These are phyloP conservation scores for Crithidia acanthocephali DNA, from an alignment of 208 protist species.

Conservation along the genomic window DNA sequence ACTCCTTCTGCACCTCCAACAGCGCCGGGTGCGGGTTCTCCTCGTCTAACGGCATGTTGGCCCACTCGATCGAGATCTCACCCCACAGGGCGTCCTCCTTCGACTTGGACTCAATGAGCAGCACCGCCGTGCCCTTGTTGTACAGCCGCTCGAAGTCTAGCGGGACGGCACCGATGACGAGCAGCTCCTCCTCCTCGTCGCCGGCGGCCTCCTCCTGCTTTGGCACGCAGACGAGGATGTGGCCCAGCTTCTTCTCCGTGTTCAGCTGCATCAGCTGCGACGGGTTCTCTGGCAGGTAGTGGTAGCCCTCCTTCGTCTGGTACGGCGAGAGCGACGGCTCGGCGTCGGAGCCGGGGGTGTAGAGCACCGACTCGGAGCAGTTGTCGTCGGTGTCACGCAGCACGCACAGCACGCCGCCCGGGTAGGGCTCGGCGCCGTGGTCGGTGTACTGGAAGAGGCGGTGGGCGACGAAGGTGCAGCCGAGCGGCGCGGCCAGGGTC, in stretches of 20 bases:
- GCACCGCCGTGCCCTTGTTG: constrained; percentile 76
- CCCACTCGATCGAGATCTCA: constrained; percentile 87
- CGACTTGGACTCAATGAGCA: constrained; percentile 89
- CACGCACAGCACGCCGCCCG: constrained; percentile 81
- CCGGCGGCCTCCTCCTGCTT: constrained; percentile 54
- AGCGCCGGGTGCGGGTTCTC: constrained; percentile 37
- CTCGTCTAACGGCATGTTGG: constrained; percentile 50
- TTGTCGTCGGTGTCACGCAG: constrained; percentile 90
- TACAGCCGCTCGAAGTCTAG: constrained; percentile 87
- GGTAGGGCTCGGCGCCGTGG: constrained; percentile 71
- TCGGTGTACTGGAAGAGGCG: constrained; percentile 92
- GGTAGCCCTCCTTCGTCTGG: constrained; percentile 80
- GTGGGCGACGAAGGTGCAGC: constrained; percentile 81
- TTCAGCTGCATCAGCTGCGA: constrained; percentile 85
- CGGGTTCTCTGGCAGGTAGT: constrained; percentile 84
- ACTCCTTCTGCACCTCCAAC: constrained; percentile 58
- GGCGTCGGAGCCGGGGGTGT: constrained; percentile 42
- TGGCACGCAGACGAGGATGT: constrained; percentile 85
- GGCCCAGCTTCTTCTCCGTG: constrained; percentile 88
- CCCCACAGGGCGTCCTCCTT: constrained; percentile 89
- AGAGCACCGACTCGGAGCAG: constrained; percentile 86
- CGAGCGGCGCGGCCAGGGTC: constrained; percentile 71
- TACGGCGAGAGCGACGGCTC: constrained; percentile 82
- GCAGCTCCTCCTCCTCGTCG: constrained; percentile 84
- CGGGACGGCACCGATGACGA: constrained; percentile 86